Evolutionary conservation across 495 filamentous ascomycete species (phyloP).

Genomic region (Daldinia grandis): DNA sequence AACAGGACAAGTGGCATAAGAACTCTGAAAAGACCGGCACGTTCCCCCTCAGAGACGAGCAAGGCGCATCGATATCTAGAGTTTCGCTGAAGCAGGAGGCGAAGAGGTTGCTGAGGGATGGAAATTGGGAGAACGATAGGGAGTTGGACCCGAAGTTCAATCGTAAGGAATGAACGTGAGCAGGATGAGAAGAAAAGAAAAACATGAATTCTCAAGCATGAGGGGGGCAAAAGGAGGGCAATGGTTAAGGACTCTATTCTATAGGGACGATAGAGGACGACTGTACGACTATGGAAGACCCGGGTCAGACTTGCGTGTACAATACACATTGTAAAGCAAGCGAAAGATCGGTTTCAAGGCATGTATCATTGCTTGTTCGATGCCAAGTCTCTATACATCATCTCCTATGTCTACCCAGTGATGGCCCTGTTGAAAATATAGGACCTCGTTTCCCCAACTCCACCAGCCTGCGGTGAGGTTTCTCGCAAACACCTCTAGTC

Average conservation of each 20-base stretch:
- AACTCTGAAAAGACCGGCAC: constrained; percentile 24
- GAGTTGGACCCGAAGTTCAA: constrained; percentile 45
- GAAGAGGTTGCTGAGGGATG: constrained; percentile 61
- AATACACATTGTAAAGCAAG: constrained; percentile 18
- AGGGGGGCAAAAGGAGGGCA: not conserved
- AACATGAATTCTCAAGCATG: not conserved
- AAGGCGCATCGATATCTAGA: constrained; percentile 46
- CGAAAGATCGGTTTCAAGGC: not conserved
- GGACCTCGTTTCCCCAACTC: constrained; percentile 85
- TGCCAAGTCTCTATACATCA: constrained; percentile 4
- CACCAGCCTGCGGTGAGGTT: constrained; percentile 89
- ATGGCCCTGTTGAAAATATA: constrained; percentile 77
- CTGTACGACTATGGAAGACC: constrained; percentile 39
- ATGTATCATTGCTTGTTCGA: constrained; percentile 3
- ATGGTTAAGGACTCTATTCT: constrained; percentile 1
- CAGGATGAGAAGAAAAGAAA: not conserved
- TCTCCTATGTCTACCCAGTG: constrained; percentile 63
- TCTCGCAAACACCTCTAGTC: constrained; percentile 87
- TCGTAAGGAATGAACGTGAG: constrained; percentile 39
- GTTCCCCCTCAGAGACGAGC: constrained; percentile 44
- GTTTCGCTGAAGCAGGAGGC: constrained; percentile 62
- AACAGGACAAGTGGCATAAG: constrained; percentile 47
- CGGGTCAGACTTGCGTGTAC: constrained; percentile 9
- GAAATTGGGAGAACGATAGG: constrained; percentile 49
- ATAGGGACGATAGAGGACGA: not conserved